Percentiles rank a stretch among this genome's conserved stretches.
These are phyloP conservation scores for Podospora fimiseda DNA, from an alignment of 495 filamentous ascomycete genomes.

Conservation along the genomic window DNA sequence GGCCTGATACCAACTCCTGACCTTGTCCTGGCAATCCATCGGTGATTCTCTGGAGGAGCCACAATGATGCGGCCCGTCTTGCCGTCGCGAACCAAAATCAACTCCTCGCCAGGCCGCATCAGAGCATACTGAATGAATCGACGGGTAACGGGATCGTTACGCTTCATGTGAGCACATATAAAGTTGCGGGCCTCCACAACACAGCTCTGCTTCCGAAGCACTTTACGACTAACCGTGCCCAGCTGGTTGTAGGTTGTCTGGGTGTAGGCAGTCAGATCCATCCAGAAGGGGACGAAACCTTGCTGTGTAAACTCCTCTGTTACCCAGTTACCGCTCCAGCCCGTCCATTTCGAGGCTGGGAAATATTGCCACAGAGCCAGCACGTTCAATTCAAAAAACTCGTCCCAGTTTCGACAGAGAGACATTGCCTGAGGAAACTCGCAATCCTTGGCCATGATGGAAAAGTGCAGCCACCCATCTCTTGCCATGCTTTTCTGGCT, in stretches of 20 bases:
- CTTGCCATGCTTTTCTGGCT: slow-evolving; percentile 45
- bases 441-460: slow-evolving; percentile 47
- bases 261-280: slow-evolving; percentile 27
- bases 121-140: slow-evolving; percentile 45
- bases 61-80: slow-evolving; percentile 42
- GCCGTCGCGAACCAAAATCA: slow-evolving; percentile 43
- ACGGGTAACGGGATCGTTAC: slow-evolving; percentile 42
- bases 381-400: slow-evolving; percentile 46
- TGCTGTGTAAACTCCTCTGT: slow-evolving; percentile 35
- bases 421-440: slow-evolving; percentile 39
- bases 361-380: slow-evolving; percentile 46
- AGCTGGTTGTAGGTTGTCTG: slow-evolving; percentile 26
- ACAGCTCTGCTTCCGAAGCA: slow-evolving; percentile 28
- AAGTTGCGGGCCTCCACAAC: slow-evolving; percentile 42
- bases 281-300: slow-evolving; percentile 42
- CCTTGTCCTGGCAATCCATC: slow-evolving; percentile 42
- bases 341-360: slow-evolving; percentile 40
- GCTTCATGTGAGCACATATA: slow-evolving; percentile 45
- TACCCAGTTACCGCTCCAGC: slow-evolving; percentile 34
- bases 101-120: slow-evolving; percentile 36
- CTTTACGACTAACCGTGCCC: slow-evolving; percentile 20
- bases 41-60: slow-evolving; percentile 35
- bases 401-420: slow-evolving; percentile 50
- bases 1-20: slow-evolving; percentile 21
- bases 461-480: slow-evolving; percentile 50